phyloP scores from a whole-genome alignment of 2,329 filamentous ascomycete species.

The Xylaria sp. region DNA sequence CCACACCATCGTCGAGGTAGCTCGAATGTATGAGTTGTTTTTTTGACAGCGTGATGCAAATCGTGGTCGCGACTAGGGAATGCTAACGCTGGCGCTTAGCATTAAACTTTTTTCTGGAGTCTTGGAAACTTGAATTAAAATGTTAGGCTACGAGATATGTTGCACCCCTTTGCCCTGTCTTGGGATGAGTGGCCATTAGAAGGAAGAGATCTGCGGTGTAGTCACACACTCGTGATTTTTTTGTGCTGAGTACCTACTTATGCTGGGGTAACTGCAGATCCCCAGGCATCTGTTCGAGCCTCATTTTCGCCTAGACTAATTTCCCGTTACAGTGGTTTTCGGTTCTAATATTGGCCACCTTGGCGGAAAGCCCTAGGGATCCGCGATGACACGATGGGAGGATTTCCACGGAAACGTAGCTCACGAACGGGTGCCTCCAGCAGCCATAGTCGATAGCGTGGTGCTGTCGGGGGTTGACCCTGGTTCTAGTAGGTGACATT shows the following conservation, averaged over 20 bases:
- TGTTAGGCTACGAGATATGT: not conserved
- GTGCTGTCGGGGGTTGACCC: slow-evolving; percentile 40
- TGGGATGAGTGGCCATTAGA: slow-evolving; percentile 6
- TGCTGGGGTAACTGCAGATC: slow-evolving; percentile 36
- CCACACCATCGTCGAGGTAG: slow-evolving; percentile 11
- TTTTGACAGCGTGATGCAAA: slow-evolving; percentile 19
- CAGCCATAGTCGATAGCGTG: slow-evolving; percentile 15
- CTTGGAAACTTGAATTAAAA: slow-evolving; percentile 11
- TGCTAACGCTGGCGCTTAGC: not conserved
- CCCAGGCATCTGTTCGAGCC: slow-evolving; percentile 38
- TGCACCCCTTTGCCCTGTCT: not conserved
- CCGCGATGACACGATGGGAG: slow-evolving; percentile 44
- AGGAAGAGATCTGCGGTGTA: slow-evolving; percentile 15
- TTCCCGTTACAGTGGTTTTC: slow-evolving; percentile 7
- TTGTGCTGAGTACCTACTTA: slow-evolving; percentile 1
- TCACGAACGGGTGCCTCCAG: slow-evolving; percentile 11
- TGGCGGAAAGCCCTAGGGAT: slow-evolving; percentile 29
- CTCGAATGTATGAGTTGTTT: slow-evolving; percentile 12
- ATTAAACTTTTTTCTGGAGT: not conserved
- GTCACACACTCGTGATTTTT: slow-evolving; percentile 8
- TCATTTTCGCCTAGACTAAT: slow-evolving; percentile 34
- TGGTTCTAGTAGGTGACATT: slow-evolving; percentile 46
- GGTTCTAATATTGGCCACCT: slow-evolving; percentile 11
- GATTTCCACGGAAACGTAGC: slow-evolving; percentile 26
- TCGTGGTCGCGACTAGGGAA: not conserved